Percentiles rank a stretch among this genome's conserved stretches.
Conservation (phyloP, 371 early-diverging fungal species). For the Syncephalastrum sp. region DNA sequence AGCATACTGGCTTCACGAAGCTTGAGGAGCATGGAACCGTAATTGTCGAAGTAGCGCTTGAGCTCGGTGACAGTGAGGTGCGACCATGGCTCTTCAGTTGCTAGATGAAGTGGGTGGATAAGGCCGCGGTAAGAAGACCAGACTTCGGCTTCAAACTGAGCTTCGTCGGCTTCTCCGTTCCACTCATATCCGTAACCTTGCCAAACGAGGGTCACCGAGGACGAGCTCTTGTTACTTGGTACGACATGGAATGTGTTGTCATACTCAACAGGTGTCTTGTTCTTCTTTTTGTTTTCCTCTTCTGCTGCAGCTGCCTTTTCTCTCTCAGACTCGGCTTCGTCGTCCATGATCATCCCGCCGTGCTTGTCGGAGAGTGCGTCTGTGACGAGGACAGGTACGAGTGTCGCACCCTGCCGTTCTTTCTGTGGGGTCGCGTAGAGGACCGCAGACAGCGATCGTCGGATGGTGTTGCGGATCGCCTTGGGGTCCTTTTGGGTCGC, state of each 20-base stretch:
- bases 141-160: conserved; percentile 27
- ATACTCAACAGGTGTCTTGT: conserved; percentile 28
- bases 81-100: conserved; percentile 19
- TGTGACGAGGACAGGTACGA: conserved; percentile 42
- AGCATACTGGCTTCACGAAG: conserved; percentile 35
- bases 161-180: conserved; percentile 1
- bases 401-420: conserved; percentile 1
- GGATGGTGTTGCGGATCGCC: conserved; percentile 32
- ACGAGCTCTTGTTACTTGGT: conserved; percentile 9
- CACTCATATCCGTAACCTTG: conserved; percentile 40
- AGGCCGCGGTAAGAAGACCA: conserved; percentile 38
- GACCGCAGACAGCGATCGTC: conserved; percentile 38
- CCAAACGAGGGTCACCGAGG: conserved; percentile 26
- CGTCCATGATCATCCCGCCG: conserved; percentile 30
- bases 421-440: conserved; percentile 38
- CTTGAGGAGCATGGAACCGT: conserved; percentile 45
- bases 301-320: neutral
- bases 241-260: conserved; percentile 36
- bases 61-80: conserved; percentile 31
- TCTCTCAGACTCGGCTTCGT: conserved; percentile 6
- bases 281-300: conserved; percentile 4
- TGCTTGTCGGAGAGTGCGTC: conserved; percentile 30
- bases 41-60: conserved; percentile 38
- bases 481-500: conserved; percentile 28
- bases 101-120: conserved; percentile 34